Base-by-base conservation (phyloP, 73 alveolate species). In the Durusdinium trenchii region DNA sequence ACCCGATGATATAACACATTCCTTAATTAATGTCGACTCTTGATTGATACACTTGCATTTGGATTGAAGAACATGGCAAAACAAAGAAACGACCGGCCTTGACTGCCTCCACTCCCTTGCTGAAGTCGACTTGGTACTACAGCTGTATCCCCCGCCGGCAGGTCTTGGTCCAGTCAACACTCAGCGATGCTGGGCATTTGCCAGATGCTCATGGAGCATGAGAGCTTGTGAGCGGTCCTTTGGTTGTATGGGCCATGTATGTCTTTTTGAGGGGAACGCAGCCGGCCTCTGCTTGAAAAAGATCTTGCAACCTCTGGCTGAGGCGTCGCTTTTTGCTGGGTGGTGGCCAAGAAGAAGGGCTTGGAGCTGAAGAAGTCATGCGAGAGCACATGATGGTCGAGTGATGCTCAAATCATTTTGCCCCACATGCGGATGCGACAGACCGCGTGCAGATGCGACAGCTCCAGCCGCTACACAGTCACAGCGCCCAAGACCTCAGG, bases 291-390 rank as follows among this genome's bases (percentile, higher is more conserved):
- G 73, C 18, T 1, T 60, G n/a, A 60, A 23, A 23, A 60, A 23
- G 73, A 60, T 60, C 30, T 0, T 23, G 73, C 30, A 23, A 2
- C 69, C n/a, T 32, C 73, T 57, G 30, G 0, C n/a, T 38, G 85
- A 75, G 85, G 85, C 85, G 85, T 38, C 51, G 85, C 23, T 75
- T 16, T 52, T 38, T 75, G 36, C 85, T 75, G 32, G 85, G 50
- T 30, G 85, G 50, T 30, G 51, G 85, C 35, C 79, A 64, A 64
- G 45, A 64, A 64, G 79, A 64, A 64, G 79, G 28, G 79, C n/a
- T 18, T 3, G 79, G 79, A 64, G 43, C 42, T 64, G 79, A 26
- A 18, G 52, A 73, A n/a, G 84, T 14, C 28, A 10, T 73, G 84
- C 52, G 84, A n/a, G 0, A 60, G 30, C 73, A 23, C 30, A 57